A percentile compares a stretch with the other conserved stretches of the same genome.
These are phyloP conservation scores for Lyophyllum semitale DNA, from an alignment of 768 basidiomycete genomes.

Conservation along the genomic window DNA sequence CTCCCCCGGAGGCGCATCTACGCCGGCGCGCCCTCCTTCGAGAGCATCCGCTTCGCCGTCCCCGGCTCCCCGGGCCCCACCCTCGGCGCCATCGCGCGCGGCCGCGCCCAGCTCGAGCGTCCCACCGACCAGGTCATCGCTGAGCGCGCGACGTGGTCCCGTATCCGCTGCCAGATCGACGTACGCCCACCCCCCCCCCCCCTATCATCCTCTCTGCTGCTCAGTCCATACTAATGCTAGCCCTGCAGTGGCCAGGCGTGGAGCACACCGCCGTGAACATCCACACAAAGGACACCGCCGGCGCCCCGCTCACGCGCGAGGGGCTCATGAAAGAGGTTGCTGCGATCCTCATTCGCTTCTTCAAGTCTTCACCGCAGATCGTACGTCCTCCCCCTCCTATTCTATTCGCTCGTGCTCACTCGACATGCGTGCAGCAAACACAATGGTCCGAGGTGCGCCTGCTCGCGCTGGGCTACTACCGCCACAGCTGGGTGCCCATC, in stretches of 20 bases:
- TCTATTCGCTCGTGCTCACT: neutral
- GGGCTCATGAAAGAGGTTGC: neutral
- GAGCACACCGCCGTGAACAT: neutral
- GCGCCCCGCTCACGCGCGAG: slow-evolving; percentile 1
- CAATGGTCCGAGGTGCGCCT: neutral
- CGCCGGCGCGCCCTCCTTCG: slow-evolving; percentile 10
- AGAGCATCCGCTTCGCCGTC: slow-evolving; percentile 21
- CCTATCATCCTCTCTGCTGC: no score
- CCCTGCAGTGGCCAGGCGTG: neutral
- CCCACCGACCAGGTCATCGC: slow-evolving; percentile 19
- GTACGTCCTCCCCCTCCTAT: neutral
- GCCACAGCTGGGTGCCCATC: neutral
- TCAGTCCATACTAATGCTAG: neutral
- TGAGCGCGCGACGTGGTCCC: neutral
- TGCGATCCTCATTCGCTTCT: neutral
- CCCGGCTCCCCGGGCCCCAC: slow-evolving; percentile 24
- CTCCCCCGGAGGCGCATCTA: slow-evolving; percentile 17
- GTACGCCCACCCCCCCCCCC: neutral
- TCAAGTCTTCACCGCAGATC: neutral
- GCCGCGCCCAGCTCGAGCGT: slow-evolving; percentile 16
- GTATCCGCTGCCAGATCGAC: neutral
- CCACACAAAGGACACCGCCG: neutral
- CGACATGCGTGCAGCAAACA: neutral
- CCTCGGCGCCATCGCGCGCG: slow-evolving; percentile 16
- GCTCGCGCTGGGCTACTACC: neutral